phyloP scores from a whole-genome alignment of 2,329 filamentous ascomycete genomes.

The Trichoderma sp. region DNA sequence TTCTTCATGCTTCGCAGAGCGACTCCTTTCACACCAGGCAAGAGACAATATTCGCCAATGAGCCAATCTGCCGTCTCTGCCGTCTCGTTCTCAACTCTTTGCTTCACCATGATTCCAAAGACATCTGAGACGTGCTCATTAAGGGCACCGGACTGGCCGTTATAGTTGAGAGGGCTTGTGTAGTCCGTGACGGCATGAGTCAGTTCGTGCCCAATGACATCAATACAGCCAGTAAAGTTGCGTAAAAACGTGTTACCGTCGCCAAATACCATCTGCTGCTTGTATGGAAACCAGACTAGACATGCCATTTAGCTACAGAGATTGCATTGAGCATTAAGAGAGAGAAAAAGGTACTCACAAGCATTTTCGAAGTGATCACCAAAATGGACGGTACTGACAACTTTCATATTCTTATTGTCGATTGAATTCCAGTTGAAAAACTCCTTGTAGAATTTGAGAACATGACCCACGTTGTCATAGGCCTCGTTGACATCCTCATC shows the following conservation, averaged over 20 bases:
- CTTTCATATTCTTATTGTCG: constrained; percentile 48
- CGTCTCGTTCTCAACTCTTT: constrained; percentile 46
- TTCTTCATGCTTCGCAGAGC: constrained; percentile 55
- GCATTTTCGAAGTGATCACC: constrained; percentile 51
- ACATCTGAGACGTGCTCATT: constrained; percentile 58
- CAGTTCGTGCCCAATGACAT: constrained; percentile 58
- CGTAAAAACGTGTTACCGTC: constrained; percentile 52
- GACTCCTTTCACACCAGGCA: constrained; percentile 49
- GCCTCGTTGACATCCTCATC: constrained; percentile 49
- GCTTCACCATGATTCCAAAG: constrained; percentile 58
- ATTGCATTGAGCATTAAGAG: neutral
- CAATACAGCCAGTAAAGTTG: constrained; percentile 51
- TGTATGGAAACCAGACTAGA: constrained; percentile 49
- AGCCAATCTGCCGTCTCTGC: constrained; percentile 52
- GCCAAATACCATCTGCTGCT: constrained; percentile 54
- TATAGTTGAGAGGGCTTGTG: constrained; percentile 49
- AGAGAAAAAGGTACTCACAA: constrained; percentile 34
- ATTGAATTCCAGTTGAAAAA: constrained; percentile 52
- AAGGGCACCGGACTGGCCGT: constrained; percentile 52
- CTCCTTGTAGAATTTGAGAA: constrained; percentile 50
- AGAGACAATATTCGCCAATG: constrained; percentile 52
- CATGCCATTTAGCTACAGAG: too few relatives aligned
- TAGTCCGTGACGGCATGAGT: constrained; percentile 55
- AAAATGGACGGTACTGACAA: constrained; percentile 53
- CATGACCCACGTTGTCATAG: constrained; percentile 49